phyloP scores from a whole-genome alignment of 2,329 filamentous ascomycete genomes.

The Exutisphaerella laricina region DNA sequence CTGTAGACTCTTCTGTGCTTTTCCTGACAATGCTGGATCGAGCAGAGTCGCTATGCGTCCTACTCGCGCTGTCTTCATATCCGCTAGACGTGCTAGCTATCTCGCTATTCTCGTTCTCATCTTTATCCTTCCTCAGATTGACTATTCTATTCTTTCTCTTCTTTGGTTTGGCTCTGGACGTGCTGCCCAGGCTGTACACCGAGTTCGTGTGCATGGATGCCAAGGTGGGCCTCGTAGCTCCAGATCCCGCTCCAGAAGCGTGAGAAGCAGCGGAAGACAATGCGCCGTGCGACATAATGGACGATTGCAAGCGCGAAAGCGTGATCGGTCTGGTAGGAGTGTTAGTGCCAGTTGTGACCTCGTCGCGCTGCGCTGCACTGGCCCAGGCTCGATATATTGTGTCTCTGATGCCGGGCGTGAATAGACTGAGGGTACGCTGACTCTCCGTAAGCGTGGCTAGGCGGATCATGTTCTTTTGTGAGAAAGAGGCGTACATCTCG shows the following conservation, averaged over 20 bases:
- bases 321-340: constrained; percentile 41
- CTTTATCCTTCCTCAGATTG: constrained; percentile 62
- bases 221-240: constrained; percentile 64
- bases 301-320: constrained; percentile 44
- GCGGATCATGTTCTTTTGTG: constrained; percentile 84
- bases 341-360: constrained; percentile 40
- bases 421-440: constrained; percentile 82
- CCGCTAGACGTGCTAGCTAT: constrained; percentile 36
- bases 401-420: constrained; percentile 84
- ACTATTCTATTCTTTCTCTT: constrained; percentile 83
- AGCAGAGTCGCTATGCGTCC: constrained; percentile 15
- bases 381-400: constrained; percentile 92
- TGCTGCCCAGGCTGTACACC: constrained; percentile 52
- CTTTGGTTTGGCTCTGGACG: constrained; percentile 57
- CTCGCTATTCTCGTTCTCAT: constrained; percentile 41
- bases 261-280: constrained; percentile 48
- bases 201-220: constrained; percentile 52
- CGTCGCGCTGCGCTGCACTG: constrained; percentile 64
- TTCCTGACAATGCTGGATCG: constrained; percentile 48
- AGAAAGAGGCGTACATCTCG: constrained; percentile 85
- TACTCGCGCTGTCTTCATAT: constrained; percentile 35
- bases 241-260: constrained; percentile 58
- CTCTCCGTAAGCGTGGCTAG: constrained; percentile 79
- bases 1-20: constrained; percentile 50
- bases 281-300: constrained; percentile 53